A percentile compares a stretch with the other conserved stretches of the same genome.
phyloP scores from a whole-genome alignment of 139 green algal genomes.

The Astrephomene gubernaculifera region DNA sequence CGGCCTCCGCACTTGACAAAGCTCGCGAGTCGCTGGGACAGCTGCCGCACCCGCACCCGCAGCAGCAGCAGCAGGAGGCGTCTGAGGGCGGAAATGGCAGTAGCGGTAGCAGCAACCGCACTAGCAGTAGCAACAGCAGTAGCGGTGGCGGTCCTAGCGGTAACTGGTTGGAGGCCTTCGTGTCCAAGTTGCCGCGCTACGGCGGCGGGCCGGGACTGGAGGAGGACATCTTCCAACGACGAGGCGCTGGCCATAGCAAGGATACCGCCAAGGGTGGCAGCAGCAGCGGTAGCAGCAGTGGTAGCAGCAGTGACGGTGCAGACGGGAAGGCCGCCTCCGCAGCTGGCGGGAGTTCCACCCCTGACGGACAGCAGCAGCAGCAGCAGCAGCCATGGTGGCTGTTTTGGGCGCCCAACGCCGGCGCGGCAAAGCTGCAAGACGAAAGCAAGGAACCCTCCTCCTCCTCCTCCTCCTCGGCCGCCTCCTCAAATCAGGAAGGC shows the following conservation, averaged over 20 bases:
- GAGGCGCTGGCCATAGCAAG: no score
- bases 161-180: slow-evolving; percentile 15
- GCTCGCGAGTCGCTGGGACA: neutral
- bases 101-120: neutral
- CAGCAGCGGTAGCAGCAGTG: no score
- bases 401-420: slow-evolving; percentile 31
- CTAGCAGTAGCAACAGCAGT: neutral
- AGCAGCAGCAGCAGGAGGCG: slow-evolving; percentile 22
- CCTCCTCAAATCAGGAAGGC: no score
- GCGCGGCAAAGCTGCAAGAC: neutral
- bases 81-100: neutral
- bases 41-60: slow-evolving; percentile 10
- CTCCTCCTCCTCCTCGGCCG: neutral
- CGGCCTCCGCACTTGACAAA: neutral
- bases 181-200: slow-evolving; percentile 24
- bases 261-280: no score
- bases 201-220: neutral
- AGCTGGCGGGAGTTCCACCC: no score
- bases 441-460: no score
- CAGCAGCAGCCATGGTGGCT: slow-evolving; percentile 52
- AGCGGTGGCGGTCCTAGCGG: neutral
- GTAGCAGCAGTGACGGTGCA: no score
- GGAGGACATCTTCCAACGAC: no score
- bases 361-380: no score
- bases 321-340: no score